Conservation (phyloP, 352 stramenopile genomes). For the Phytophthora pseudosyringae region DNA sequence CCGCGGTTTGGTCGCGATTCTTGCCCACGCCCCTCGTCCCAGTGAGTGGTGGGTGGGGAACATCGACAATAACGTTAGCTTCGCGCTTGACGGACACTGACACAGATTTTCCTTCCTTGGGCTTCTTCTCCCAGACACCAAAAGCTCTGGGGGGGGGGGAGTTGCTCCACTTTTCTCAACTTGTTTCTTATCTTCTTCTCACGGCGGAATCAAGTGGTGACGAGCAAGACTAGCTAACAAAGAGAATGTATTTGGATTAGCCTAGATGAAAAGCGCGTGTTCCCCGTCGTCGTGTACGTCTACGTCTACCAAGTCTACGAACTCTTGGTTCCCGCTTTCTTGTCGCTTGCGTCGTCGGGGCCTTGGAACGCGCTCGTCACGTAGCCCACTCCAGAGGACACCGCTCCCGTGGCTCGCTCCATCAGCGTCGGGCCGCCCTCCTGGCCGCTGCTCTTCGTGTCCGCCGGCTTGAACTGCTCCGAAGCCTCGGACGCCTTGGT, state of each 20-base stretch:
- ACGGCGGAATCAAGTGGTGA: neutral
- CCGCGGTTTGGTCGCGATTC: conserved; percentile 14
- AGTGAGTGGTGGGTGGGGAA: conserved; percentile 28
- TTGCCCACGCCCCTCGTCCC: conserved; percentile 28
- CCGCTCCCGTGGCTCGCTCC: conserved; percentile 19
- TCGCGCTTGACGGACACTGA: conserved; percentile 13
- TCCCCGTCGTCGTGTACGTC: neutral
- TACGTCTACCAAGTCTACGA: no score
- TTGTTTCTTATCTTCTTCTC: neutral
- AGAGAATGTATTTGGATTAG: no score
- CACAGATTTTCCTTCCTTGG: conserved; percentile 8
- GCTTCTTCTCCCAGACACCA: conserved; percentile 14
- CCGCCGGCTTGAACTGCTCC: conserved; percentile 19
- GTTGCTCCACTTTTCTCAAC: no score
- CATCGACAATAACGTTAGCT: conserved; percentile 24
- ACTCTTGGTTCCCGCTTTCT: conserved; percentile 11
- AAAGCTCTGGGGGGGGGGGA: no score
- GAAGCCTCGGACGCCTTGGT: conserved; percentile 32
- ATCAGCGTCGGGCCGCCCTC: conserved; percentile 36
- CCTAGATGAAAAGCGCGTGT: no score
- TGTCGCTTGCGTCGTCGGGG: conserved; percentile 3
- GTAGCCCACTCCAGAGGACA: conserved; percentile 28
- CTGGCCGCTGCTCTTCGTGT: conserved; percentile 2
- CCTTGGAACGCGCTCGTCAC: conserved; percentile 21
- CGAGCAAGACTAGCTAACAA: neutral